Base-by-base conservation (phyloP, 2,329 filamentous ascomycete genomes). In the Aspergillus jensenii region DNA sequence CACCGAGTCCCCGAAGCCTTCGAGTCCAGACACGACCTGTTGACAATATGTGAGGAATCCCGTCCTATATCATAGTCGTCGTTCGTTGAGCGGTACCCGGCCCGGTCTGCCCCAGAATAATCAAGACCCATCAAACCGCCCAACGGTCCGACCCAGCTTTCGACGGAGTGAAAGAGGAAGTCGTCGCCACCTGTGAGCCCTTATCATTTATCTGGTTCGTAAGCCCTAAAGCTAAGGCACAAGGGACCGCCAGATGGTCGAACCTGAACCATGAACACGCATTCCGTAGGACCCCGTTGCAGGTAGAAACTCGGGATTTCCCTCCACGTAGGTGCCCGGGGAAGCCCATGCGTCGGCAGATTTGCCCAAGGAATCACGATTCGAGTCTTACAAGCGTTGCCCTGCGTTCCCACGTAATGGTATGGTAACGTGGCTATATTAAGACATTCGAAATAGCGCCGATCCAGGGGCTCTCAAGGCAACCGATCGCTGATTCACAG, bases 101-200 rank as follows among this genome's bases (percentile, higher is more conserved):
- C 33, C 59, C 59, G 64, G 59, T 58, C 59, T 65, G 62, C 62
- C 64, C 65, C 64, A 62, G 64, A 61, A 52, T 65, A 62, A 31
- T 11, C 9, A 31, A 59, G 59, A 63, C 63, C 60, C 60, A 62
- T 62, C 57, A 50, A 46, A 44, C 45, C 37, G 43, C 48, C 49
- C 55, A 44, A 49, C 45, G 49, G 49, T 52, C 49, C 55, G 45
- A 49, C 37, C 55, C 49, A 53, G 50, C 35, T 40, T 44, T 57
- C 27, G 27, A 56, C 54, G 27, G 19, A 51, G 54, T 12, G 21
- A 48, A n/a, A 40, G n/a, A 41, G n/a, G 25, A 52, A 52, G 25
- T 2, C 50, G 43, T 15, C 43, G 15, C 25, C 37, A 49, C 52
- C 37, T 44, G 44, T 19, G 41, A 48, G 37, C 25, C 44, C 19